Percentiles rank a stretch among this genome's conserved stretches.
Evolutionary conservation across 768 basidiomycete genomes (phyloP).

Genomic region (Agrocybe praecox): DNA sequence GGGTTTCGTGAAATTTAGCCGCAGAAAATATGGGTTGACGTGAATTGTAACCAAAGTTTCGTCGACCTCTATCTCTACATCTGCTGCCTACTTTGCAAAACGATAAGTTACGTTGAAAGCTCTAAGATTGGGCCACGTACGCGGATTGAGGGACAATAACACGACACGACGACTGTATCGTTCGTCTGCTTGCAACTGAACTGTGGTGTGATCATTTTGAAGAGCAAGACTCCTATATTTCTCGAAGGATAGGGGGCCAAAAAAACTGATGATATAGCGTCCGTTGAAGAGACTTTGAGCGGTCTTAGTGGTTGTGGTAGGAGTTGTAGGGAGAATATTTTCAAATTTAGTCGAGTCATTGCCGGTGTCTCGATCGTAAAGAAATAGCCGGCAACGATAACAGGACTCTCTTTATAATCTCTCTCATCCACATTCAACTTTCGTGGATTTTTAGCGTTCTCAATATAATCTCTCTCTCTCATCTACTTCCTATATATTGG

Average conservation of each 20-base stretch:
- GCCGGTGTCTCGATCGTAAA: background rate
- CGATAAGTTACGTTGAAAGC: constrained; percentile 2
- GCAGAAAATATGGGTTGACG: constrained; percentile 84
- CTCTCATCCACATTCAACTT: background rate
- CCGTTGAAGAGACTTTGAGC: background rate
- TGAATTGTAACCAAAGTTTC: constrained; percentile 70
- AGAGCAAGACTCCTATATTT: background rate
- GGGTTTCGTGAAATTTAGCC: constrained; percentile 72
- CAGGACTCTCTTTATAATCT: background rate
- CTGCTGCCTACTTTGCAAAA: constrained; percentile 65
- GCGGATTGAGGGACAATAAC: constrained; percentile 75
- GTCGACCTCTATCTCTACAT: constrained; percentile 79
- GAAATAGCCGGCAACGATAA: background rate
- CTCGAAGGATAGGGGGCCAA: background rate
- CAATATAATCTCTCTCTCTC: background rate
- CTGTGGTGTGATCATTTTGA: constrained; percentile 72
- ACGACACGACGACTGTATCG: constrained; percentile 52
- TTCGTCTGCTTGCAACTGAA: constrained; percentile 72
- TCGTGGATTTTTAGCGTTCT: background rate
- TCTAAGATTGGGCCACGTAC: constrained; percentile 38
- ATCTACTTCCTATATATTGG: background rate
- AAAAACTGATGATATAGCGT: background rate
- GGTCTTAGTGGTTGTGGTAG: background rate
- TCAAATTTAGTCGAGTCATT: background rate
- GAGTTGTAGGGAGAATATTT: background rate